Percentiles rank a stretch among this genome's conserved stretches.
Evolutionary conservation across 2,329 filamentous ascomycete genomes (phyloP).

Genomic region (Cordyceps cicadae): DNA sequence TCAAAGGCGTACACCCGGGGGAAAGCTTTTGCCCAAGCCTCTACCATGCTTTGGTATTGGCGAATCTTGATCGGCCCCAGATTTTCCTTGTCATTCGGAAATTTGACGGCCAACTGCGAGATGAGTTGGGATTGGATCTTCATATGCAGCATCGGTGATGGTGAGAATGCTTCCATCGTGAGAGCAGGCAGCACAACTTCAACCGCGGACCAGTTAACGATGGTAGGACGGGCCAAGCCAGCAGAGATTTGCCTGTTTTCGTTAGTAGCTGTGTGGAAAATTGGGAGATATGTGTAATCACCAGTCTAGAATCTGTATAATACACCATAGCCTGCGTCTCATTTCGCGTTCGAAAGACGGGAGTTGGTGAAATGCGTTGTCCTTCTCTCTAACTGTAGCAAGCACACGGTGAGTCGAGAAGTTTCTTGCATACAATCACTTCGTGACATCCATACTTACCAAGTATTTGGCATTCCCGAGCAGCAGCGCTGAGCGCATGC

Average conservation of each 20-base stretch:
- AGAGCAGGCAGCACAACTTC: slow-evolving; percentile 12
- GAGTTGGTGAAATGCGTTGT: slow-evolving; percentile 19
- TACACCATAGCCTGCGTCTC: slow-evolving; percentile 28
- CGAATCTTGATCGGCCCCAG: slow-evolving; percentile 21
- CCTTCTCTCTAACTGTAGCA: slow-evolving; percentile 24
- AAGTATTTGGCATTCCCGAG: slow-evolving; percentile 29
- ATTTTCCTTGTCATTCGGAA: slow-evolving; percentile 22
- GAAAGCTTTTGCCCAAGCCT: slow-evolving; percentile 35
- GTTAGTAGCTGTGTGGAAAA: neutral
- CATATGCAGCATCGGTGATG: slow-evolving; percentile 21
- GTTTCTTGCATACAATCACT: neutral
- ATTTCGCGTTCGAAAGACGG: slow-evolving; percentile 29
- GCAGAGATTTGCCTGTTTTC: slow-evolving; percentile 28
- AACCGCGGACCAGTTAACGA: slow-evolving; percentile 13
- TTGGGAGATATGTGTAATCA: slow-evolving; percentile 12
- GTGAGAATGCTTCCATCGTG: slow-evolving; percentile 12
- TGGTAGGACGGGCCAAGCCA: slow-evolving; percentile 18
- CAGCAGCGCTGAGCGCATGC: slow-evolving; percentile 28
- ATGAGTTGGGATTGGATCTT: slow-evolving; percentile 30
- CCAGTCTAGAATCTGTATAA: slow-evolving; percentile 32
- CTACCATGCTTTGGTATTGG: slow-evolving; percentile 26
- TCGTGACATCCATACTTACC: slow-evolving; percentile 6
- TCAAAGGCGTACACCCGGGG: slow-evolving; percentile 32
- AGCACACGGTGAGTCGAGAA: too few relatives aligned
- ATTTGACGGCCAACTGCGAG: slow-evolving; percentile 18